These are phyloP conservation scores for Epipyxis sp. DNA, from an alignment of 108 stramenopile genomes.

Conservation along the genomic window DNA sequence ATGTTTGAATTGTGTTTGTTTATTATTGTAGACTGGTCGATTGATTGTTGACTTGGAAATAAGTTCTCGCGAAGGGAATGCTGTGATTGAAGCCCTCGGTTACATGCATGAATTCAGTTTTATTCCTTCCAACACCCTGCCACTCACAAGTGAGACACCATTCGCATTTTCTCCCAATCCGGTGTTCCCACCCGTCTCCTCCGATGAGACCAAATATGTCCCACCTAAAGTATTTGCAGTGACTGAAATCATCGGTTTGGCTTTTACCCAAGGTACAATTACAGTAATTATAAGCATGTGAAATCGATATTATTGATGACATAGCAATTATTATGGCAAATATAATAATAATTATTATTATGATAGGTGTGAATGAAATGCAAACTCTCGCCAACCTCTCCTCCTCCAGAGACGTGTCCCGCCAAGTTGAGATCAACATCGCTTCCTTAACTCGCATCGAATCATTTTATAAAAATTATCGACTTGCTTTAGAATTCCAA, in stretches of 20 bases:
- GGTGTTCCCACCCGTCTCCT: too few relatives aligned
- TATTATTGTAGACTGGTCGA: constrained; percentile 13
- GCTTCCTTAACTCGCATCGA: not conserved
- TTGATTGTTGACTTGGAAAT: constrained; percentile 6
- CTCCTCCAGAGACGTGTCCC: not conserved
- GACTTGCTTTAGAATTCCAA: not conserved
- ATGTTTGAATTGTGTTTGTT: not conserved
- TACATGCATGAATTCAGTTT: not conserved
- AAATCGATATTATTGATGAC: too few relatives aligned
- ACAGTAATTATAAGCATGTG: too few relatives aligned
- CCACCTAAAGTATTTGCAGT: not conserved
- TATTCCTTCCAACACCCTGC: not conserved
- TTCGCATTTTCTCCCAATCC: not conserved
- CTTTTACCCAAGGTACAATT: constrained; percentile 21
- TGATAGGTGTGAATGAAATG: constrained; percentile 29
- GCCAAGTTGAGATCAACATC: not conserved
- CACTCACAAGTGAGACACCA: not conserved
- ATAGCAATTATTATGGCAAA: too few relatives aligned
- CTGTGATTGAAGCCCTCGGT: not conserved
- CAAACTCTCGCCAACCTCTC: constrained; percentile 31
- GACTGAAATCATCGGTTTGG: not conserved
- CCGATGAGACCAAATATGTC: not conserved
- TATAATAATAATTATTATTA: not conserved
- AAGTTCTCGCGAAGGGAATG: not conserved
- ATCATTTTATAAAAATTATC: not conserved